Conservation (phyloP, 768 basidiomycete species). For the Amanita thiersii region DNA sequence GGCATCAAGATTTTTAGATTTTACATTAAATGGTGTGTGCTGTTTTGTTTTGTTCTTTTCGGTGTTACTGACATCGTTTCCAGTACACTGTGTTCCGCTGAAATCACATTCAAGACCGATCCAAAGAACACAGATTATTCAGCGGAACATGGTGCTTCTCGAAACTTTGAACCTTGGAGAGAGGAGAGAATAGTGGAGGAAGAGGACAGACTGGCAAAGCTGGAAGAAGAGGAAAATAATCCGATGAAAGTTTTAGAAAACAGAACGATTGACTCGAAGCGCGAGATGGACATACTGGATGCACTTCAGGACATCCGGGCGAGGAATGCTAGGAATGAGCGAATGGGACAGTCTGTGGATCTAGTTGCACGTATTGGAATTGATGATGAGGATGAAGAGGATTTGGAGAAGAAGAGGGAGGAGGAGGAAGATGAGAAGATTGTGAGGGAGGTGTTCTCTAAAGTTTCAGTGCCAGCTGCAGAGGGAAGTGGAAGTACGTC, state of each 20-base stretch:
- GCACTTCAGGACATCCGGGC: conserved; percentile 89
- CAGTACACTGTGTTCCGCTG: conserved; percentile 92
- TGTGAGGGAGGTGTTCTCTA: conserved; percentile 83
- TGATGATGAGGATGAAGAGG: conserved; percentile 76
- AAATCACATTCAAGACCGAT: conserved; percentile 99
- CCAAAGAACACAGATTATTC: conserved; percentile 94
- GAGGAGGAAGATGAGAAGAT: conserved; percentile 92
- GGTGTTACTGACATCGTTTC: conserved; percentile 4
- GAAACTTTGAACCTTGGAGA: conserved; percentile 98
- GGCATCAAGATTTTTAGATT: conserved; percentile 96
- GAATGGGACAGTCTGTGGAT: conserved; percentile 69
- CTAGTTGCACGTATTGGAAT: conserved; percentile 51
- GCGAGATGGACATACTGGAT: conserved; percentile 98
- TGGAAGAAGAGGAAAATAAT: conserved; percentile 92
- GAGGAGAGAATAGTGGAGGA: conserved; percentile 73
- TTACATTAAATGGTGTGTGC: conserved; percentile 80
- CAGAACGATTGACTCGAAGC: conserved; percentile 83
- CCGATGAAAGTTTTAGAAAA: conserved; percentile 97
- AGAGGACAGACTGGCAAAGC: conserved; percentile 74
- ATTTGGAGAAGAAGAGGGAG: conserved; percentile 54
- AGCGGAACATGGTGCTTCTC: conserved; percentile 93
- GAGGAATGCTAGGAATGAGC: conserved; percentile 81
- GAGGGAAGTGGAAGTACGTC: conserved; percentile 11
- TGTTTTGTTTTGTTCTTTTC: conserved; percentile 3
- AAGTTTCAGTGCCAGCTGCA: conserved; percentile 39